Percentiles rank a stretch among this genome's conserved stretches.
Evolutionary conservation across 345 rosid genomes (phyloP).

Genomic region (Sisymbrium irio): DNA sequence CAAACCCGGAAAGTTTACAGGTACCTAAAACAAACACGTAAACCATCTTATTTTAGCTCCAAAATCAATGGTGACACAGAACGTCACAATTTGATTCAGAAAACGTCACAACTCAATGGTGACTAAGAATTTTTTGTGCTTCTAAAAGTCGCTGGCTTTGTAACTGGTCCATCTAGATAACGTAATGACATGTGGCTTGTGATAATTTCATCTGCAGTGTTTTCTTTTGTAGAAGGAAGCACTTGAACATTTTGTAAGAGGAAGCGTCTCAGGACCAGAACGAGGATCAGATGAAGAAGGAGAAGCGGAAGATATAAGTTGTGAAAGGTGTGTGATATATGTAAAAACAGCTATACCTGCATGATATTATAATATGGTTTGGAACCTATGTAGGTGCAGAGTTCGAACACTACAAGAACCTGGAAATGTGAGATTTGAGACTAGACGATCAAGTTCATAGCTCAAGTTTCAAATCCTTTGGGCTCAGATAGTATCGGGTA

Average conservation of each 20-base stretch:
- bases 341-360: not conserved
- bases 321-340: not conserved
- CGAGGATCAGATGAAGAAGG: not conserved
- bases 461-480: not conserved
- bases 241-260: not conserved
- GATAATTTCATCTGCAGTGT: not conserved
- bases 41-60: not conserved
- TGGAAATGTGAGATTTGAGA: not conserved
- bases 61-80: not conserved
- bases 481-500: not conserved
- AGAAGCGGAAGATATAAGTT: not conserved
- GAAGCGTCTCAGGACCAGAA: not conserved
- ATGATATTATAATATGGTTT: not conserved
- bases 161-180: not conserved
- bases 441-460: not conserved
- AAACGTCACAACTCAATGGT: not conserved
- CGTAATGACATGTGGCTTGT: not conserved
- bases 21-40: not conserved
- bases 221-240: not conserved
- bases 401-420: not conserved
- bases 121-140: not conserved
- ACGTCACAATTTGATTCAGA: not conserved
- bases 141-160: not conserved
- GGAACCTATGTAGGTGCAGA: not conserved
- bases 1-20: too few species aligned